A percentile compares a stretch with the other conserved stretches of the same genome.
Conservation (phyloP, 148 eudicot genomes). For the Rhododendron henanense region DNA sequence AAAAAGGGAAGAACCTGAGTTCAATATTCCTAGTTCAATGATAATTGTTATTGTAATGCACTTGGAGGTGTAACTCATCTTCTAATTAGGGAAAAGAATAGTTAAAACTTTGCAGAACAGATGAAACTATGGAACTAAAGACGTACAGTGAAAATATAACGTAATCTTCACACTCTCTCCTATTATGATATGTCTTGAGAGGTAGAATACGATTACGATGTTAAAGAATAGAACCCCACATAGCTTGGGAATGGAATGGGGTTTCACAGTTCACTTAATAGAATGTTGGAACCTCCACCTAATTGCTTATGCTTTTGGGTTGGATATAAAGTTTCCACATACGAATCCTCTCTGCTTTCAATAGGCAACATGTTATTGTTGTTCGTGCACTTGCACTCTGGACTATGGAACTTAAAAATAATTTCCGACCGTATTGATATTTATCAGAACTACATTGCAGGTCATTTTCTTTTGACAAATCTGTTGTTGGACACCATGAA, state of each 20-base stretch:
- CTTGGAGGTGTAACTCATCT: neutral
- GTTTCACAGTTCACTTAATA: no score
- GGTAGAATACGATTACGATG: neutral
- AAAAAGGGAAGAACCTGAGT: neutral
- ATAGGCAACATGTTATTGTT: neutral
- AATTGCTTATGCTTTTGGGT: no score
- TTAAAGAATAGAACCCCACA: no score
- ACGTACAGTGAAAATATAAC: neutral
- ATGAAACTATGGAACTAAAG: neutral
- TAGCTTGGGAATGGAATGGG: no score
- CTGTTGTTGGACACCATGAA: conserved; percentile 63
- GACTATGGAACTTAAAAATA: neutral
- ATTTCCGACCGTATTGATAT: neutral
- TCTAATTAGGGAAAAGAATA: neutral
- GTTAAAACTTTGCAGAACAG: neutral
- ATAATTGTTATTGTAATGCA: neutral
- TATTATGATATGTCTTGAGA: neutral
- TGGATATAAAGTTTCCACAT: no score
- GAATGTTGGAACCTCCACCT: no score
- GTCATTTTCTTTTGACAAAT: conserved; percentile 64
- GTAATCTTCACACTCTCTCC: neutral
- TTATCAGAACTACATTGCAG: conserved; percentile 22
- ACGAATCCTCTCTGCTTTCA: neutral
- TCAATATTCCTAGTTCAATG: neutral
- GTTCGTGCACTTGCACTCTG: neutral